Base-by-base conservation (phyloP, 306 rosid genomes). In the Citrullus amarus region DNA sequence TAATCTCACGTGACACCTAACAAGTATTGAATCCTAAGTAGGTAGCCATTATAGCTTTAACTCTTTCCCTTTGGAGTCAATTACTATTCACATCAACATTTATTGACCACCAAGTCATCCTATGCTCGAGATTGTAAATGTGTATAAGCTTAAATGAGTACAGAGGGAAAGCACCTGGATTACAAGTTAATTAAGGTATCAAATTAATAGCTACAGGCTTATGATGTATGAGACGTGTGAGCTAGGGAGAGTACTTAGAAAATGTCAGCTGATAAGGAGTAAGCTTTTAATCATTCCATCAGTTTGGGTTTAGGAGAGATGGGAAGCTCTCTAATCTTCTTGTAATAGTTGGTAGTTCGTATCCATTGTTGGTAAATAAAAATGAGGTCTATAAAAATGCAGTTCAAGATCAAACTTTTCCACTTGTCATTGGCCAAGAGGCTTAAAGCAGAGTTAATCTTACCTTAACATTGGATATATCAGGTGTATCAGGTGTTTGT, bases 401-500 rank as follows among this genome's bases (percentile, higher is more conserved):
- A 66, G 55, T 44, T 69, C 75, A 43, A 69, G 75, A 12, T 43
- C 75, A 12, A 8, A 20, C 54, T 46, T 20, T 69, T 12, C 20
- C 54, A 25, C 55, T n/a, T 10, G 0, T 13, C 36, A 1, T 69
- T 44, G 12, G 11, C 36, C 75, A 22, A 69, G 75, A 69, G n/a
- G 17, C 32, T 69, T 6, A 69, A 20, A 43, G n/a, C 10, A 20
- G 56, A 12, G n/a, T 69, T 12, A 46, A 43, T 67, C 75, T 14
- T 79, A 93, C 97, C 97, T 90, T 92, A 61, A 92, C 95, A 6
- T 72, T 81, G 48, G 97, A 90, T 66, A 90, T 84, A 58, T 92
- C 95, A 8, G 97, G 97, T 30, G 93, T 80, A 65, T 92, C 91
- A 3, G 91, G 84, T 46, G 93, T 85, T 86, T 65, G 81, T 50